Percentiles rank a stretch among this genome's conserved stretches.
Evolutionary conservation across 2,329 filamentous ascomycete species (phyloP).

Genomic region (Leptographium wingfieldii): DNA sequence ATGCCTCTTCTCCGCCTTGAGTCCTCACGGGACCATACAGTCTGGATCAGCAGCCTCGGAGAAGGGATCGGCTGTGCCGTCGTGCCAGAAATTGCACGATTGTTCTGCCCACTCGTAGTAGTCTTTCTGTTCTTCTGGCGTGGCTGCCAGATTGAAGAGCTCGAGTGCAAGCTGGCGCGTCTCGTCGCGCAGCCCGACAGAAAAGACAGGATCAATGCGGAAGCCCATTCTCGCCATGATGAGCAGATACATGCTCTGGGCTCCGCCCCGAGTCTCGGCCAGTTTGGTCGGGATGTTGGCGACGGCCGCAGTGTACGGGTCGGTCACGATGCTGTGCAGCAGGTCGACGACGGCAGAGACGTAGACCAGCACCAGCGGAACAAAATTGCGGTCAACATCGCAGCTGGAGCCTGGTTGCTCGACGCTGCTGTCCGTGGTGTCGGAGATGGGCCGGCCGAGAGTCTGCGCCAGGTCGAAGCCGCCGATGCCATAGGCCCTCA

Average conservation of each 20-base stretch:
- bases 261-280: constrained; percentile 53
- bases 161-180: constrained; percentile 73
- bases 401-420: not conserved
- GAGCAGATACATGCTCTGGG: constrained; percentile 65
- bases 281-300: constrained; percentile 61
- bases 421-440: not conserved
- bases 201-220: constrained; percentile 55
- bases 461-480: constrained; percentile 7
- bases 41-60: not conserved
- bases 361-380: constrained; percentile 26
- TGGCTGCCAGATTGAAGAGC: constrained; percentile 68
- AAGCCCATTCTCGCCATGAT: constrained; percentile 76
- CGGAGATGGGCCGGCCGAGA: not conserved
- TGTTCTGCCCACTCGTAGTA: constrained; percentile 9
- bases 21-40: not conserved
- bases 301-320: constrained; percentile 28
- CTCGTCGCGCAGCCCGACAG: constrained; percentile 31
- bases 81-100: constrained; percentile 8
- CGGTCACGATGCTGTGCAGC: constrained; percentile 39
- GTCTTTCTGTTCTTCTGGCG: constrained; percentile 50
- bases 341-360: constrained; percentile 36
- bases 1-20: too few relatives aligned
- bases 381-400: not conserved
- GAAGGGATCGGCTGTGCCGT: constrained; percentile 1
- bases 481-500: constrained; percentile 10